A percentile compares a stretch with the other conserved stretches of the same genome.
These are phyloP conservation scores for Trypanosoma caninum DNA, from an alignment of 208 protist genomes.

Conservation along the genomic window DNA sequence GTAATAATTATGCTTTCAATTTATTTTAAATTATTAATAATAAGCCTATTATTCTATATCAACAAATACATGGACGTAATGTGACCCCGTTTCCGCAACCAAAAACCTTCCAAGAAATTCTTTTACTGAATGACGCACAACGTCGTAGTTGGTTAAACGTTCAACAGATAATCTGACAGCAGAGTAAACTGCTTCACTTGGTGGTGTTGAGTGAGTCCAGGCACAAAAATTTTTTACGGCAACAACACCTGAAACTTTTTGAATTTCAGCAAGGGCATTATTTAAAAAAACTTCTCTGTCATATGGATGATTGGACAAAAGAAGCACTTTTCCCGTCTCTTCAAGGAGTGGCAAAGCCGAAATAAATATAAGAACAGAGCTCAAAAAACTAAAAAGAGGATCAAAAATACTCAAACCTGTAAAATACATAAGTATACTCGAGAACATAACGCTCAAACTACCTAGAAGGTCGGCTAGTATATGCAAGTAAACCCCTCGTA, in stretches of 20 bases:
- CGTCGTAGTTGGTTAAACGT: slow-evolving; percentile 20
- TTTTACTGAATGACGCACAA: slow-evolving; percentile 6
- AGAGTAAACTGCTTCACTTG: slow-evolving; percentile 52
- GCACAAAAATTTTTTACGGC: slow-evolving; percentile 26
- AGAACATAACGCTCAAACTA: slow-evolving; percentile 84
- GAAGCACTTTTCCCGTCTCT: slow-evolving; percentile 73
- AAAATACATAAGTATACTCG: slow-evolving; percentile 60
- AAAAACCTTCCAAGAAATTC: slow-evolving; percentile 9
- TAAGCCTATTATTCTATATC: slow-evolving; percentile 27
- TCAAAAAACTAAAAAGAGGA: slow-evolving; percentile 75
- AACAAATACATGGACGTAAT: slow-evolving; percentile 22
- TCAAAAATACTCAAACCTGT: slow-evolving; percentile 63
- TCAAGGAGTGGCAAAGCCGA: slow-evolving; percentile 74
- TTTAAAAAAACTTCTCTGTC: slow-evolving; percentile 24
- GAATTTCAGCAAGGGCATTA: slow-evolving; percentile 32
- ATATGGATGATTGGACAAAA: slow-evolving; percentile 38
- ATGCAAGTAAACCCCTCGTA: slow-evolving; percentile 85
- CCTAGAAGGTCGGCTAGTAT: slow-evolving; percentile 87
- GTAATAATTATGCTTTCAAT: not conserved
- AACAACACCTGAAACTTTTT: slow-evolving; percentile 13
- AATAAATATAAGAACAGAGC: slow-evolving; percentile 58
- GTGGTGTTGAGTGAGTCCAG: slow-evolving; percentile 64
- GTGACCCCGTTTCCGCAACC: not conserved
- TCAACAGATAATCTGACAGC: slow-evolving; percentile 17
- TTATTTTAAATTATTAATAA: not conserved